Conservation (phyloP, 2,329 filamentous ascomycete genomes). For the Colletotrichum simmondsii region DNA sequence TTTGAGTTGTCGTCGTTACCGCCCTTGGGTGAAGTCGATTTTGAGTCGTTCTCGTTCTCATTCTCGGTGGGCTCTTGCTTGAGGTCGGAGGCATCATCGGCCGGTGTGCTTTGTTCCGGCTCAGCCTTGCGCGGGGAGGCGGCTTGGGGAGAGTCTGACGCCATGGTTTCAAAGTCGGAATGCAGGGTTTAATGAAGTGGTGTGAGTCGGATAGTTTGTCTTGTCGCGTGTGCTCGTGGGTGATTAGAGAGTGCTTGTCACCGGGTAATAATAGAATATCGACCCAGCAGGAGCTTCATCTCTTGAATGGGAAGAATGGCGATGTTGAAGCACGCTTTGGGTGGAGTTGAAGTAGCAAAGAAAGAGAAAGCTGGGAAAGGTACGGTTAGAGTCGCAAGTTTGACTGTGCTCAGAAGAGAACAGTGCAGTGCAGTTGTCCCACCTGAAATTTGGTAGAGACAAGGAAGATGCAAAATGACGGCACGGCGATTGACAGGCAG, state of each 20-base stretch:
- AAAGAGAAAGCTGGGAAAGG: not conserved
- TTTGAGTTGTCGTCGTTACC: not conserved
- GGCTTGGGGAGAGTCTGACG: slow-evolving; percentile 21
- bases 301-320: slow-evolving; percentile 14
- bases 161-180: slow-evolving; percentile 31
- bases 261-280: slow-evolving; percentile 20
- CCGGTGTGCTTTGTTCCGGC: slow-evolving; percentile 9
- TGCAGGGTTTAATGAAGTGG: slow-evolving; percentile 28
- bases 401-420: slow-evolving; percentile 15
- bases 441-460: slow-evolving; percentile 19
- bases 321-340: not conserved
- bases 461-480: slow-evolving; percentile 31
- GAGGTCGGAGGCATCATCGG: slow-evolving; percentile 3
- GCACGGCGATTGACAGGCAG: slow-evolving; percentile 20
- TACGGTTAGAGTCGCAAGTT: not conserved
- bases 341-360: not conserved
- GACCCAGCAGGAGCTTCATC: slow-evolving; percentile 19
- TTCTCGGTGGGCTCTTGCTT: not conserved
- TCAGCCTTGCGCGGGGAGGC: slow-evolving; percentile 23
- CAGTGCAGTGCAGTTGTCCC: slow-evolving; percentile 1
- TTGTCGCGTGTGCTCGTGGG: not conserved
- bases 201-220: not conserved
- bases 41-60: too few species aligned
- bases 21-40: not conserved
- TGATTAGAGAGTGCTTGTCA: slow-evolving; percentile 11